Evolutionary conservation across 495 filamentous ascomycete species (phyloP).

Genomic region (Lophiostoma macrostomum): DNA sequence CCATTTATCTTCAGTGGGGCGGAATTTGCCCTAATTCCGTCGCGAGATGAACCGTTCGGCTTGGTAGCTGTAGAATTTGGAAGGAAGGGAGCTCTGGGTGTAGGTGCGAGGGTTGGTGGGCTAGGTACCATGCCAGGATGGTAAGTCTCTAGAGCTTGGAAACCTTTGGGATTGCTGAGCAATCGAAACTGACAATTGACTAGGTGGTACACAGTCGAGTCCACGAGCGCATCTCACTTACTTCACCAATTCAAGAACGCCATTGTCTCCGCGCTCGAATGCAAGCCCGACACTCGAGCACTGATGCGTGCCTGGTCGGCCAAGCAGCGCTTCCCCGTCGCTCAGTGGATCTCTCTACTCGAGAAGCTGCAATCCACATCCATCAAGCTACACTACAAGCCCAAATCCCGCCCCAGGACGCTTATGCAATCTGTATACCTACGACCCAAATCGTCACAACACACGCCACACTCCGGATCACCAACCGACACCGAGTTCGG

Average conservation of each 20-base stretch:
- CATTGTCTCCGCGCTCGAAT: conserved; percentile 63
- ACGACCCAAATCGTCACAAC: no score
- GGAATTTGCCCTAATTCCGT: conserved; percentile 79
- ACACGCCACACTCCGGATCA: no score
- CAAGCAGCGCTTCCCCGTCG: conserved; percentile 69
- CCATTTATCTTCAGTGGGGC: conserved; percentile 75
- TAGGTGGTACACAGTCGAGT: conserved; percentile 71
- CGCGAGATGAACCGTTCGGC: conserved; percentile 78
- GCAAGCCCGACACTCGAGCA: conserved; percentile 55
- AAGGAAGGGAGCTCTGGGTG: conserved; percentile 71
- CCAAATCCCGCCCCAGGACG: no score
- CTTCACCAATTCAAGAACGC: conserved; percentile 70
- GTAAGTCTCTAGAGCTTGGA: no score
- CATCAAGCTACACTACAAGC: conserved; percentile 32
- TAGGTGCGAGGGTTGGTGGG: conserved; percentile 67
- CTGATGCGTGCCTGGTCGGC: conserved; percentile 73
- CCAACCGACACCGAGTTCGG: no score
- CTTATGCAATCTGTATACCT: no score
- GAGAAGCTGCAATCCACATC: conserved; percentile 41
- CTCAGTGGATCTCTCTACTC: conserved; percentile 43
- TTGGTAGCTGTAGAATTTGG: conserved; percentile 79
- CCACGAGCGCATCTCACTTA: conserved; percentile 65
- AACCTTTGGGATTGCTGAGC: no score
- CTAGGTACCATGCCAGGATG: conserved; percentile 77
- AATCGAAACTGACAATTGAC: no score